phyloP scores from a whole-genome alignment of 306 rosid species.

The Medicago truncatula region DNA sequence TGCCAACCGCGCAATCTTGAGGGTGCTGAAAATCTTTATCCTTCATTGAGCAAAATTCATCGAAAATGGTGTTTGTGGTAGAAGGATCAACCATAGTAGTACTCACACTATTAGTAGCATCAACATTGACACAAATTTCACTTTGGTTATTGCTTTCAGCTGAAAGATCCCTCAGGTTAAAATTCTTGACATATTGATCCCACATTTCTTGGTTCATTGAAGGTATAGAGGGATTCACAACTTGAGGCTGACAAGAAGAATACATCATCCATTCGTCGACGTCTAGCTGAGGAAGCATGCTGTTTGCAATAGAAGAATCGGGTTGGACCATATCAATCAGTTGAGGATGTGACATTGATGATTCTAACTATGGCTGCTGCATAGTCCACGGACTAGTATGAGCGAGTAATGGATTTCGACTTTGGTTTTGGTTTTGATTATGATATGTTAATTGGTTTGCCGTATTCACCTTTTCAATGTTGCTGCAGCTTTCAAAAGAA shows the following conservation, averaged over 20 bases:
- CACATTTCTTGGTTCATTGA: slow-evolving; percentile 68
- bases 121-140: slow-evolving; percentile 69
- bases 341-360: slow-evolving; percentile 60
- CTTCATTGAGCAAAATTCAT: slow-evolving; percentile 69
- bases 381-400: slow-evolving; percentile 61
- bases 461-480: slow-evolving; percentile 50
- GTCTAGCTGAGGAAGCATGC: slow-evolving; percentile 64
- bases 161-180: slow-evolving; percentile 65
- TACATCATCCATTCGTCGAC: slow-evolving; percentile 69
- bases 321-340: slow-evolving; percentile 59
- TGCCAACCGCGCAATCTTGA: slow-evolving; percentile 65
- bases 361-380: slow-evolving; percentile 77
- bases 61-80: slow-evolving; percentile 74
- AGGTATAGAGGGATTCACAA: slow-evolving; percentile 54
- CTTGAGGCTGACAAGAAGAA: slow-evolving; percentile 59
- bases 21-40: slow-evolving; percentile 64
- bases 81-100: slow-evolving; percentile 66
- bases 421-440: slow-evolving; percentile 71
- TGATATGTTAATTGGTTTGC: slow-evolving; percentile 53
- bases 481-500: slow-evolving; percentile 54
- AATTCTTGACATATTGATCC: slow-evolving; percentile 69
- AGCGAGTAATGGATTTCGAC: slow-evolving; percentile 49
- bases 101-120: slow-evolving; percentile 59
- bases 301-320: slow-evolving; percentile 54
- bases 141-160: slow-evolving; percentile 89